phyloP scores from a whole-genome alignment of 768 basidiomycete genomes.

The Leccinum boreale region DNA sequence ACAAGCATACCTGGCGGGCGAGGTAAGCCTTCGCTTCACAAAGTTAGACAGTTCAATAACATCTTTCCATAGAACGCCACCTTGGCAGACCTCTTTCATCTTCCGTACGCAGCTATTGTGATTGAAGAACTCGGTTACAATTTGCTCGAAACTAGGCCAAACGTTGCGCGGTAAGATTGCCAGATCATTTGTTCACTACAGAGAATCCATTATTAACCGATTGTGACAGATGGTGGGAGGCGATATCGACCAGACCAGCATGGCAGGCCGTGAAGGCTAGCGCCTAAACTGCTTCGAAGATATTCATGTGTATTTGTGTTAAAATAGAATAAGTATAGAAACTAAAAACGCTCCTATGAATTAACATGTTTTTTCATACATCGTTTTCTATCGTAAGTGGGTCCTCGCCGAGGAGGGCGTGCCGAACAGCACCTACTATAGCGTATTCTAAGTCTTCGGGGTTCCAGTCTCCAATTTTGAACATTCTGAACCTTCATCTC shows the following conservation, averaged over 20 bases:
- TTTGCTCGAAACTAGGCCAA: constrained; percentile 22
- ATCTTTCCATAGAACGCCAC: constrained; percentile 34
- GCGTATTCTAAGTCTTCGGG: no score
- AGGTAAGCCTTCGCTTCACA: constrained; percentile 33
- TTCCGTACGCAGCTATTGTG: constrained; percentile 37
- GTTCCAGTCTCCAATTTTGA: no score
- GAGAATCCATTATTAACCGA: background rate
- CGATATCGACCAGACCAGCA: constrained; percentile 41
- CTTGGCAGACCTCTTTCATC: constrained; percentile 44
- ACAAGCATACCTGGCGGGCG: constrained; percentile 54
- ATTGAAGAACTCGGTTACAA: constrained; percentile 22
- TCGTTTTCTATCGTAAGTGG: no score
- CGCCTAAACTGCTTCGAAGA: constrained; percentile 11
- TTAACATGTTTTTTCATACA: background rate
- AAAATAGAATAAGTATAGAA: background rate
- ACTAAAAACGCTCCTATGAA: background rate
- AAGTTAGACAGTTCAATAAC: background rate
- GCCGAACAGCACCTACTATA: no score
- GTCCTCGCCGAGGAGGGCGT: no score
- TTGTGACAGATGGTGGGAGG: constrained; percentile 49
- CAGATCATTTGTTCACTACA: background rate
- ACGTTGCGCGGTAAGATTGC: constrained; percentile 24
- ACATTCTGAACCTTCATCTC: no score
- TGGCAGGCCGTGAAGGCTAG: constrained; percentile 46
- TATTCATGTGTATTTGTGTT: background rate